Conservation (phyloP, 345 rosid genomes). For the Dipteronia sinensis region DNA sequence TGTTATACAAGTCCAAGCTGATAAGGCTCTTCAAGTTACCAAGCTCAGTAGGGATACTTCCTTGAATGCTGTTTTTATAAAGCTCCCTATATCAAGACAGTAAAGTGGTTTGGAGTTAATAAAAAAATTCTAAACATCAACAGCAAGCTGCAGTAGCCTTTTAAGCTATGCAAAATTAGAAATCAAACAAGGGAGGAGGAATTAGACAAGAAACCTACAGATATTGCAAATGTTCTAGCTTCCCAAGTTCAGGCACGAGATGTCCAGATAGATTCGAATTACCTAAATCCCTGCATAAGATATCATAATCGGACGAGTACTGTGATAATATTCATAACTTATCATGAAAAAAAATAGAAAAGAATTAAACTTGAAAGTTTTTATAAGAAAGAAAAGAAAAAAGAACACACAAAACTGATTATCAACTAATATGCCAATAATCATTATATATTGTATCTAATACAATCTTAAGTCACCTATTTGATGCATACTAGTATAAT, state of each 20-base stretch:
- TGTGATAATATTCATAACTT: background rate
- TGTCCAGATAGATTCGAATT: conserved; percentile 88
- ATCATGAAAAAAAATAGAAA: background rate
- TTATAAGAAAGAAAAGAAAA: background rate
- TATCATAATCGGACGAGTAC: background rate
- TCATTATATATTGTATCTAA: background rate
- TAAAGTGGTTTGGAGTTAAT: conserved; percentile 7
- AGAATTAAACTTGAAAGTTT: background rate
- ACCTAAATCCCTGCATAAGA: conserved; percentile 82
- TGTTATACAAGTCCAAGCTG: conserved; percentile 95
- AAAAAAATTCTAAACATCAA: background rate
- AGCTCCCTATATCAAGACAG: conserved; percentile 64
- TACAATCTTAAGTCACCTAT: background rate
- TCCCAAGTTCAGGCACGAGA: conserved; percentile 84
- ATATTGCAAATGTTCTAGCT: conserved; percentile 87
- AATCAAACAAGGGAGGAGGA: background rate
- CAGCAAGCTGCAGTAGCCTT: background rate
- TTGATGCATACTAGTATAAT: background rate
- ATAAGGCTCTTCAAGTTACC: conserved; percentile 86
- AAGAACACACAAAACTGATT: background rate
- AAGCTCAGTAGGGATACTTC: conserved; percentile 77
- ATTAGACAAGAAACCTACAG: conserved; percentile 54
- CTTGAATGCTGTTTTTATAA: conserved; percentile 86
- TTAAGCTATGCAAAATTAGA: background rate
- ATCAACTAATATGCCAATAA: background rate